Base-by-base conservation (phyloP, 2,329 filamentous ascomycete species). In the Penicillium expansum region DNA sequence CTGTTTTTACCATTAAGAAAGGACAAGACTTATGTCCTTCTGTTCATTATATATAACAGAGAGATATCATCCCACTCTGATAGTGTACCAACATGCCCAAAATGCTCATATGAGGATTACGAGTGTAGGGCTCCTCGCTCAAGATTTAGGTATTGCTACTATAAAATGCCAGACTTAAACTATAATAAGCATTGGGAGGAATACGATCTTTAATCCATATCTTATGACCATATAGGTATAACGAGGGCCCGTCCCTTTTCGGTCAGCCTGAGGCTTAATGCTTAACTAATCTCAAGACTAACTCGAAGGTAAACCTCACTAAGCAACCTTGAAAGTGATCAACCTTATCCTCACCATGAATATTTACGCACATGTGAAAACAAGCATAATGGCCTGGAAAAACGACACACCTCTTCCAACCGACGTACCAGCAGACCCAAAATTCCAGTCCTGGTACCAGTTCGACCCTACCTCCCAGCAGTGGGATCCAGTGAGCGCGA, bases 381-480 rank as follows among this genome's bases (percentile, higher is more conserved):
- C 30, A 43, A 30, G 30, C 13, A 20, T 51, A 10, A 20, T 20
- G 5, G 44, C 52, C 16, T 51, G 47, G 47, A 37, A 37, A 24
- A 24, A 32, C 2, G 29, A 38, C 13, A 44, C 29, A 24, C 47
- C 30, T 0, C 52, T 55, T 8, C 47, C 30, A 29, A 29, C 11
- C 10, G 27, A 39, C 8, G 4, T 32, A 30, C 5, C 7, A 30
- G 16, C 37, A 5, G 22, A 35, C 18, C 30, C 52, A 30, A 35
- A 37, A 37, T 55, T 55, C 37, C 52, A 55, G 16, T 24, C 22
- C 5, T 55, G 52, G 52, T 30, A 55, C 32, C 37, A 50, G 9
- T 55, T 51, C 32, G 10, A 55, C 22, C 20, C 13, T 4, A 30
- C 2, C 20, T 49, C 33, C n/a, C 30, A 55, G n/a, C 29, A 37